Percentiles rank a stretch among this genome's conserved stretches.
Evolutionary conservation across 202 grass and related monocot species (phyloP).

Genomic region (Bolboschoenoplectus hybrid): DNA sequence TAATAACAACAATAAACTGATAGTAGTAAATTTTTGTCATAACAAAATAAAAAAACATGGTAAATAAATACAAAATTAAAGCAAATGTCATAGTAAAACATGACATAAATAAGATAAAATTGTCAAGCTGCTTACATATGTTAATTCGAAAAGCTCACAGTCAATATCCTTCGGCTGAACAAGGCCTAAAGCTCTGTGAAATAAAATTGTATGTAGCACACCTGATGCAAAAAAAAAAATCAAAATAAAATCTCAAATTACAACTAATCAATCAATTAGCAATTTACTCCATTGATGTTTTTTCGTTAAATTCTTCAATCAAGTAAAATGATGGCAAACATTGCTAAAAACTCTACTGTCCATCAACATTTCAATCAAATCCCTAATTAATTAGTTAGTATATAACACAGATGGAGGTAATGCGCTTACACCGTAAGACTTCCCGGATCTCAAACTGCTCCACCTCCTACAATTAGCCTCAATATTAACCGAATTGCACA

Average conservation of each 20-base stretch:
- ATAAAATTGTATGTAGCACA: slow-evolving; percentile 88
- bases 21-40: background rate
- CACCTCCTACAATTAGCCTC: slow-evolving; percentile 37
- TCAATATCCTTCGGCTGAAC: slow-evolving; percentile 83
- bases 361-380: slow-evolving; percentile 7
- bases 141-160: slow-evolving; percentile 77
- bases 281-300: background rate
- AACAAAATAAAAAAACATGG: slow-evolving; percentile 1
- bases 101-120: background rate
- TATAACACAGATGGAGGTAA: slow-evolving; percentile 28
- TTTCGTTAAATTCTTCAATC: background rate
- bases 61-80: slow-evolving; percentile 27
- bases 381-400: background rate
- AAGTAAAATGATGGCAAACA: background rate
- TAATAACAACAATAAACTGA: slow-evolving; percentile 22
- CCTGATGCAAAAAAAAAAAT: slow-evolving; percentile 48
- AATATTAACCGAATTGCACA: slow-evolving; percentile 27
- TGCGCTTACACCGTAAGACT: slow-evolving; percentile 47
- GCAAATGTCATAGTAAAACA: background rate
- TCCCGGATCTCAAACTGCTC: slow-evolving; percentile 43
- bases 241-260: slow-evolving; percentile 14
- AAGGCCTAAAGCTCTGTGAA: slow-evolving; percentile 88
- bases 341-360: background rate
- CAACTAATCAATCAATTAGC: slow-evolving; percentile 2
- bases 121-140: slow-evolving; percentile 69